Conservation (phyloP, 768 basidiomycete species). For the Nevesoporus exiguus region DNA sequence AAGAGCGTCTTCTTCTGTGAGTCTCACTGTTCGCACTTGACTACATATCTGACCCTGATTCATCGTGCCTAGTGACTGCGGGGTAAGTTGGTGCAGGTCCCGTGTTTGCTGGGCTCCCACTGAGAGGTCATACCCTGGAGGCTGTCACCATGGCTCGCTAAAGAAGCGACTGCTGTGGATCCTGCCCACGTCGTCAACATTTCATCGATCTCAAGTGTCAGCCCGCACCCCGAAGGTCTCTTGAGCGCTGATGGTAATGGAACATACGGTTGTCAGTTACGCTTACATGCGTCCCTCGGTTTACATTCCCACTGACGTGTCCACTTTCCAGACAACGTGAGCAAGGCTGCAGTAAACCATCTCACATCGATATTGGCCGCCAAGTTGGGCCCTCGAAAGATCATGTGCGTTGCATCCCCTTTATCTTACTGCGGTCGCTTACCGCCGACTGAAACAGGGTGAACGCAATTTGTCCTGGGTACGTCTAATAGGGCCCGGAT, state of each 20-base stretch:
- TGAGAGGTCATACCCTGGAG: conserved; percentile 8
- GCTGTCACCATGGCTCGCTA: conserved; percentile 52
- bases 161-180: conserved; percentile 57
- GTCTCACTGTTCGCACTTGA: conserved; percentile 18
- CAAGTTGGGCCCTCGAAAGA: conserved; percentile 54
- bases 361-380: conserved; percentile 69
- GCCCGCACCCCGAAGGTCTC: conserved; percentile 44
- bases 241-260: conserved; percentile 58
- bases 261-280: conserved; percentile 72
- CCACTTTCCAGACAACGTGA: conserved; percentile 59
- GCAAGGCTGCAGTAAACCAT: conserved; percentile 87
- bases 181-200: conserved; percentile 82
- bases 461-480: conserved; percentile 85
- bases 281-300: not conserved
- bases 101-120: not conserved
- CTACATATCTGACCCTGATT: not conserved
- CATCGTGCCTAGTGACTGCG: conserved; percentile 37
- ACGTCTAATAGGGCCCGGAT: conserved; percentile 6
- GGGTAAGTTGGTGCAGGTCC: conserved; percentile 30
- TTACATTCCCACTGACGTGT: not conserved
- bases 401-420: conserved; percentile 52
- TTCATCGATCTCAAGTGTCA: conserved; percentile 64
- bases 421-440: not conserved
- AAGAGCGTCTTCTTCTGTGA: conserved; percentile 81
- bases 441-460: conserved; percentile 44